Conservation (phyloP, 2,329 filamentous ascomycete genomes). For the Nemania serpens region DNA sequence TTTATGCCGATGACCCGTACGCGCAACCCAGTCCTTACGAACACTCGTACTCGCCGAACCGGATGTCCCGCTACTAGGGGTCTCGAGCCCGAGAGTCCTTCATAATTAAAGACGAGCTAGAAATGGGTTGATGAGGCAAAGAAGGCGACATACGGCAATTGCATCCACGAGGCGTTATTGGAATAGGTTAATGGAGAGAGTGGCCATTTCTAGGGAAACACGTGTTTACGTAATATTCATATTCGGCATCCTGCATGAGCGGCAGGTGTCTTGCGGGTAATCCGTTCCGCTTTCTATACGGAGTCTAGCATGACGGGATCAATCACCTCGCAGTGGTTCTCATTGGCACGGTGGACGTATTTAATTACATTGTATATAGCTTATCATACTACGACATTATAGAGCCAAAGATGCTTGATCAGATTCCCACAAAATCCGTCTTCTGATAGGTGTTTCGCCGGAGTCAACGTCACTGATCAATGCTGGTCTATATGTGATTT, state of each 20-base stretch:
- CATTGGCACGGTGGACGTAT: conserved; percentile 2
- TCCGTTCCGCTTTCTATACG: neutral
- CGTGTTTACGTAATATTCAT: conserved; percentile 22
- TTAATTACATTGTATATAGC: conserved; percentile 28
- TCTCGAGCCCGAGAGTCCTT: conserved; percentile 10
- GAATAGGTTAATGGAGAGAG: conserved; percentile 24
- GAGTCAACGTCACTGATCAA: too few species aligned
- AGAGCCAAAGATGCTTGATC: neutral
- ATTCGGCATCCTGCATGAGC: conserved; percentile 26
- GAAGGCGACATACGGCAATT: conserved; percentile 7
- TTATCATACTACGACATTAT: conserved; percentile 7
- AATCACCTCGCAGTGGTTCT: conserved; percentile 9
- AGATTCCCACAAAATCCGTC: neutral
- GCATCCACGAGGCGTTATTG: conserved; percentile 37
- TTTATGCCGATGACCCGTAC: conserved; percentile 71
- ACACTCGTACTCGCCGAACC: conserved; percentile 51
- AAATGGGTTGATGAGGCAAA: conserved; percentile 2
- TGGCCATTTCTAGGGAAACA: conserved; percentile 22
- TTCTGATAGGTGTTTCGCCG: neutral
- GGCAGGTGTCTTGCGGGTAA: conserved; percentile 18
- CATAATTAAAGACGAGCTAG: conserved; percentile 9
- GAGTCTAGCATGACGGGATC: conserved; percentile 8
- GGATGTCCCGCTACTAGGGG: conserved; percentile 42
- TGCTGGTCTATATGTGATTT: too few species aligned
- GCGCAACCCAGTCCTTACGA: conserved; percentile 54